A percentile compares a stretch with the other conserved stretches of the same genome.
Conservation (phyloP, 164 flowering plant genomes). For the Euptelea pleiosperma region DNA sequence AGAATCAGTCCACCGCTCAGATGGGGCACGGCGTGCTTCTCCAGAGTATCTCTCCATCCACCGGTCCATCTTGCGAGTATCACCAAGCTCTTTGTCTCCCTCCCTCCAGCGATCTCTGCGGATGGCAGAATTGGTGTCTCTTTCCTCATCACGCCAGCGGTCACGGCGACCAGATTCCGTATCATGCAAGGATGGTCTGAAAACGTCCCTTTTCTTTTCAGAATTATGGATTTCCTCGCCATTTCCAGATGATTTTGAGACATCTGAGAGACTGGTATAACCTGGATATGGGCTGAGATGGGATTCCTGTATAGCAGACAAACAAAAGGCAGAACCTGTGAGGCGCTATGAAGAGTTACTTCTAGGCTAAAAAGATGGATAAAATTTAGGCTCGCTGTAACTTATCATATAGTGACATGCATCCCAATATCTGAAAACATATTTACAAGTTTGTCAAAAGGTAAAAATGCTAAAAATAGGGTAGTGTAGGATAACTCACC, state of each 20-base stretch:
- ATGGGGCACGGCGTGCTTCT: conserved; percentile 63
- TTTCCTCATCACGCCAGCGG: conserved; percentile 98
- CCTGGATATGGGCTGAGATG: conserved; percentile 37
- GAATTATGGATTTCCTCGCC: conserved; percentile 50
- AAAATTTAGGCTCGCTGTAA: too few species aligned
- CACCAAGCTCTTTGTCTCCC: conserved; percentile 63
- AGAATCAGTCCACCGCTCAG: conserved; percentile 72
- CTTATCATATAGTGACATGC: too few species aligned
- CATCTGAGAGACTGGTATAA: conserved; percentile 36
- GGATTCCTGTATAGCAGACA: conserved; percentile 52
- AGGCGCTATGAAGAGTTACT: not conserved
- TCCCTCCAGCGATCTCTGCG: conserved; percentile 90
- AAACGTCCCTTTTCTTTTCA: conserved; percentile 75
- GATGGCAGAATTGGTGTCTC: conserved; percentile 64
- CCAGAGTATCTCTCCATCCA: conserved; percentile 59
- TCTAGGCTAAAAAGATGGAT: not conserved
- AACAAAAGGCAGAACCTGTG: not conserved
- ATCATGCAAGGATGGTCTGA: conserved; percentile 69
- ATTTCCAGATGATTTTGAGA: conserved; percentile 41
- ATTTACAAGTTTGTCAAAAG: too few species aligned
- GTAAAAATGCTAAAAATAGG: too few species aligned
- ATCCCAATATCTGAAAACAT: too few species aligned
- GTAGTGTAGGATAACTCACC: conserved; percentile 35
- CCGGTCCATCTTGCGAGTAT: conserved; percentile 58
- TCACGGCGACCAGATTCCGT: conserved; percentile 69